A percentile compares a stretch with the other conserved stretches of the same genome.
These are phyloP conservation scores for Fusarium avenaceum DNA, from an alignment of 2,329 filamentous ascomycete species.

Conservation along the genomic window DNA sequence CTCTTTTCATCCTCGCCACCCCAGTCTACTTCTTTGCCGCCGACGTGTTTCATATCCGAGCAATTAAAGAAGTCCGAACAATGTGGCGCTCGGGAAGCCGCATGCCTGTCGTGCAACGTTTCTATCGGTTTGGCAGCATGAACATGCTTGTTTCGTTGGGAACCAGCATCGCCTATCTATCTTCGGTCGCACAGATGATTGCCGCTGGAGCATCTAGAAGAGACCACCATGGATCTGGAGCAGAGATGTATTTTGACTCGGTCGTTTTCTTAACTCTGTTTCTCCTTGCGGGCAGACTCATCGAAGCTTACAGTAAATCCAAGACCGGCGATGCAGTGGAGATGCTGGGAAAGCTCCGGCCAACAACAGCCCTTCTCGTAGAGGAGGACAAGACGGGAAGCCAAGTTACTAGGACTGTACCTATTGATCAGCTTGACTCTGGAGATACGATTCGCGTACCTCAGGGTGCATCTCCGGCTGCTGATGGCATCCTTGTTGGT, in stretches of 20 bases:
- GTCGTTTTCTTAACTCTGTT: constrained; percentile 94
- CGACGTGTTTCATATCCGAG: constrained; percentile 84
- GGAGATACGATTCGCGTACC: constrained; percentile 81
- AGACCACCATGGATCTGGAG: constrained; percentile 31
- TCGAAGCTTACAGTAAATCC: constrained; percentile 92
- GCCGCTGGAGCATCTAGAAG: constrained; percentile 63
- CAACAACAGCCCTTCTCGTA: constrained; percentile 80
- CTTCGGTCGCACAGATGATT: constrained; percentile 83
- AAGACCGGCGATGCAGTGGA: constrained; percentile 90
- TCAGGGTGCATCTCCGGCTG: constrained; percentile 86
- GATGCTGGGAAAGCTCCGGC: constrained; percentile 81
- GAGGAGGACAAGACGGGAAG: constrained; percentile 56
- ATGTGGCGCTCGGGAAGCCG: constrained; percentile 84
- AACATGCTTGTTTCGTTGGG: constrained; percentile 92
- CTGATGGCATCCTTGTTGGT: constrained; percentile 77
- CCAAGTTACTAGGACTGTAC: constrained; percentile 58
- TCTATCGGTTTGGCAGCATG: constrained; percentile 97
- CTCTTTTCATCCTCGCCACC: constrained; percentile 84
- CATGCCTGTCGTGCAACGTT: constrained; percentile 78
- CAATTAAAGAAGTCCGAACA: constrained; percentile 80
- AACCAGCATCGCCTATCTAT: constrained; percentile 88
- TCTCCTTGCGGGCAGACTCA: constrained; percentile 78
- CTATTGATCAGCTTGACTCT: constrained; percentile 79
- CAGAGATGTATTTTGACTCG: constrained; percentile 85
- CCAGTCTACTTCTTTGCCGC: constrained; percentile 90